These are phyloP conservation scores for Alloteropsis semialata DNA, from an alignment of 176 grass and related monocot species.

Conservation along the genomic window DNA sequence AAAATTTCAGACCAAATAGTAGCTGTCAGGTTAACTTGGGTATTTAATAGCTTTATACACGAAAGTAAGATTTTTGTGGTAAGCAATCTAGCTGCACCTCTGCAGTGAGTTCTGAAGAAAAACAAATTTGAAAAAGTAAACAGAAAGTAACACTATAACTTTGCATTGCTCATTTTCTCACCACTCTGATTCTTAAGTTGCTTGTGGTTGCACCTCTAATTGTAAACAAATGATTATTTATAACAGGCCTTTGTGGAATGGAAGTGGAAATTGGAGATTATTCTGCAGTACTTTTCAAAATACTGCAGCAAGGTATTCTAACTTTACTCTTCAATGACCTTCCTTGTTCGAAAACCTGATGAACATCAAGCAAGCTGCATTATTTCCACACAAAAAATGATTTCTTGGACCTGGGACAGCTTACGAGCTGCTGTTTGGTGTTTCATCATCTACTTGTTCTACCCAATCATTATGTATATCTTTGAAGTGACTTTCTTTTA, in stretches of 20 bases:
- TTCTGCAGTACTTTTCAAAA: conserved; percentile 85
- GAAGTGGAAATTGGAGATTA: conserved; percentile 89
- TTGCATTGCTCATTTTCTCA: conserved; percentile 13
- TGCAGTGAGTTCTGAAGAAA: background rate
- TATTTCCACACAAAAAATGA: conserved; percentile 11
- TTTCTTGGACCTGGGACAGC: background rate
- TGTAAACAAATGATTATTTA: conserved; percentile 2
- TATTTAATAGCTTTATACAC: conserved; percentile 11
- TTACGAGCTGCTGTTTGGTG: background rate
- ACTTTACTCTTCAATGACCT: conserved; percentile 22
- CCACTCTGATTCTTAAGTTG: background rate
- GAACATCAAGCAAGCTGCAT: background rate
- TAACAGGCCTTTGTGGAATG: conserved; percentile 63
- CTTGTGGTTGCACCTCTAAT: background rate
- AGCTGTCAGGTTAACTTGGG: background rate
- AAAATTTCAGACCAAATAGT: background rate
- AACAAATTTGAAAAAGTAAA: background rate
- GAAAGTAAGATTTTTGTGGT: conserved; percentile 1
- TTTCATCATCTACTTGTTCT: conserved; percentile 16
- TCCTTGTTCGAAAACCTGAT: conserved; percentile 6
- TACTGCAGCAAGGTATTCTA: conserved; percentile 74
- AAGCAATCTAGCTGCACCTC: conserved; percentile 1
- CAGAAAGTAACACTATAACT: background rate
- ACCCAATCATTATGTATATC: too few species aligned
- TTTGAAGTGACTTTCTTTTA: conserved; percentile 11